Base-by-base conservation (phyloP, 2,329 filamentous ascomycete species). In the Diaporthe sp. region DNA sequence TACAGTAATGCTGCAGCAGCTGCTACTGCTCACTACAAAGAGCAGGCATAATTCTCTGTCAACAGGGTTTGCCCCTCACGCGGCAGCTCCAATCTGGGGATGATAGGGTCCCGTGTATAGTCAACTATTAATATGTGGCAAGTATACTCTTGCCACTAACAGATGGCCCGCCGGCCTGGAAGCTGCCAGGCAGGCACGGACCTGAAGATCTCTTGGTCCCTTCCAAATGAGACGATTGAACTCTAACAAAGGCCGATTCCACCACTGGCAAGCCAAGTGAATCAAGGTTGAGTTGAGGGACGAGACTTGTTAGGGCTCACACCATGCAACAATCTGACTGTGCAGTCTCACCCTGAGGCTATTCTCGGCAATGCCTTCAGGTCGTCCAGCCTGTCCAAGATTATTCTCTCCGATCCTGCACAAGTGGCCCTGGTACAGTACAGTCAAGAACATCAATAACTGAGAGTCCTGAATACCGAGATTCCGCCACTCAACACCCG, bases 161-260 rank as follows among this genome's bases (percentile, higher is more conserved):
- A 55, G 65, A 8, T 55, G 31, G 49, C 49, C 65, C 65, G 15
- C 15, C 34, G 34, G 65, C 49, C 49, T 70, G 65, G 34, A 42
- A 70, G 65, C 65, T 70, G 65, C 65, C 65, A 70, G 46, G 46
- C 46, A 28, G 15, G 65, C 65, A 70, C 65, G 49, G 65, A 70
- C 65, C 65, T 55, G 65, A 70, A 70, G 65, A 70, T 70, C 65
- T 70, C 65, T 55, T 42, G 34, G 65, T 39, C 12, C 46, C 44
- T 28, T 55, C 13, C 49, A 70, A 25, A 55, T 51, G 46, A 70
- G 65, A 70, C 49, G 49, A 70, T 49, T 53, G 65, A 55, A 55
- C 65, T 70, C 49, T 70, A 55, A 70, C 61, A 46, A 68, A 70
- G 49, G 6, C 8, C 61, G 15, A 22, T 22, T 19, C 34, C 31